Evolutionary conservation across 2,329 filamentous ascomycete species (phyloP).

Genomic region (Monilinia fructigena): DNA sequence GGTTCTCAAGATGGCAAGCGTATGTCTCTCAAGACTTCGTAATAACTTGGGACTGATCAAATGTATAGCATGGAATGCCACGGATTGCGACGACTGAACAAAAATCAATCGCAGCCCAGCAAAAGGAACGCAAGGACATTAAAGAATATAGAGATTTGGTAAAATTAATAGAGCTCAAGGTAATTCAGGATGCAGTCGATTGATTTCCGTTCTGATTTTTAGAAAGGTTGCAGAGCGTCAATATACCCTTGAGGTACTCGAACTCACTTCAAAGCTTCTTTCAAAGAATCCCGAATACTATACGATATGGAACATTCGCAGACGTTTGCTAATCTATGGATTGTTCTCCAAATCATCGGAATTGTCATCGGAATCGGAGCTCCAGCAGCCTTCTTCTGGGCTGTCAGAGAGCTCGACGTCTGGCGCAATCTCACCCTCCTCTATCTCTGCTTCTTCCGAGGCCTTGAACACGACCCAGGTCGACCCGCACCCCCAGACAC

Average conservation of each 20-base stretch:
- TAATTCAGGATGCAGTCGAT: slow-evolving; percentile 40
- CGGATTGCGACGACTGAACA: slow-evolving; percentile 59
- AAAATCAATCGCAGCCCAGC: slow-evolving; percentile 67
- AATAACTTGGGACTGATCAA: slow-evolving; percentile 33
- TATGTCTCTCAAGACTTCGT: slow-evolving; percentile 31
- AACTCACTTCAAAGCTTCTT: slow-evolving; percentile 70
- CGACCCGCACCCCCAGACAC: slow-evolving; percentile 47
- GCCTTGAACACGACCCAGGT: slow-evolving; percentile 53
- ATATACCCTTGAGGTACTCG: slow-evolving; percentile 54
- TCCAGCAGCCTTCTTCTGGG: slow-evolving; percentile 53
- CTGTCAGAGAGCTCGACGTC: slow-evolving; percentile 59
- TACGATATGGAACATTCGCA: slow-evolving; percentile 86
- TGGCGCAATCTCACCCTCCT: slow-evolving; percentile 58
- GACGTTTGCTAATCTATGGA: slow-evolving; percentile 62
- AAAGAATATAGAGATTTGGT: slow-evolving; percentile 72
- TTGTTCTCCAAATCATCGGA: slow-evolving; percentile 54
- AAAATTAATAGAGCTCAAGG: slow-evolving; percentile 63
- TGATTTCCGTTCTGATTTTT: slow-evolving; percentile 26
- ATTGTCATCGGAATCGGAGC: slow-evolving; percentile 55
- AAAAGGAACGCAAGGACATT: slow-evolving; percentile 74
- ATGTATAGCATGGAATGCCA: slow-evolving; percentile 74
- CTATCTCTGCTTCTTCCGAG: slow-evolving; percentile 55
- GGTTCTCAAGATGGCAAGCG: slow-evolving; percentile 41
- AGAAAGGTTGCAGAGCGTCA: slow-evolving; percentile 38
- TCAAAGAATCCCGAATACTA: slow-evolving; percentile 84